Base-by-base conservation (phyloP, 106 monocot species). In the Alisma plantagoaquatica region DNA sequence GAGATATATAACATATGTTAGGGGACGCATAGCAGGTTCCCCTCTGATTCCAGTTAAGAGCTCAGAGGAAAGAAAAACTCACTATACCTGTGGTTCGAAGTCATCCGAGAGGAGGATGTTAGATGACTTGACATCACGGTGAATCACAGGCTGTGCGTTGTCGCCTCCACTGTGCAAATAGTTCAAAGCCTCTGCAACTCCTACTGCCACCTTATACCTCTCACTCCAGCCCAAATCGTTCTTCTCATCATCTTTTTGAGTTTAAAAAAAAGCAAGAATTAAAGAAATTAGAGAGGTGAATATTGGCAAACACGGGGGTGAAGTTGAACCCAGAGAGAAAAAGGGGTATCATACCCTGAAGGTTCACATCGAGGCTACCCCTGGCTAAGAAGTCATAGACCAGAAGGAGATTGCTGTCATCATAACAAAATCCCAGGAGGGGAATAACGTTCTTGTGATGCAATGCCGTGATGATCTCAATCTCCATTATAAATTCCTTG, bases 331-430 rank as follows among this genome's bases (percentile, higher is more conserved):
- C 19, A 49, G 29, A 20, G 41, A 2, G 2, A 29, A 32, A 16
- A 14, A 3, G 21, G 17, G 21, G n/a, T n/a, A n/a, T n/a, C 1
- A 21, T 62, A 76, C 82, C 76, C 43, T 82, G 76, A 58, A 82
- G 76, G 25, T 52, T 77, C 41, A 73, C 68, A 61, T 73, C 76
- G 49, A 82, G 57, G 66, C 82, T 73, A n/a, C 82, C 82, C 53
- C 62, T 73, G 29, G 73, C 52, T 7, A 82, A 45, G 56, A 70
- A 77, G 62, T 82, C 69, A 65, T 70, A 82, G 29, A 82, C 70
- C 65, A 82, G 59, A n/a, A 72, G 41, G 59, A 77, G 73, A 32
- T 42, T 73, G 25, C 62, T 31, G 26, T 69, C 58, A 46, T 69
- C 76, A 50, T 62, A 76, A 59, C 76, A 76, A 65, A 82, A 82